A percentile compares a stretch with the other conserved stretches of the same genome.
Evolutionary conservation across 129 eudicot genomes (phyloP).

Genomic region (Ambrosia artemisiifolia): DNA sequence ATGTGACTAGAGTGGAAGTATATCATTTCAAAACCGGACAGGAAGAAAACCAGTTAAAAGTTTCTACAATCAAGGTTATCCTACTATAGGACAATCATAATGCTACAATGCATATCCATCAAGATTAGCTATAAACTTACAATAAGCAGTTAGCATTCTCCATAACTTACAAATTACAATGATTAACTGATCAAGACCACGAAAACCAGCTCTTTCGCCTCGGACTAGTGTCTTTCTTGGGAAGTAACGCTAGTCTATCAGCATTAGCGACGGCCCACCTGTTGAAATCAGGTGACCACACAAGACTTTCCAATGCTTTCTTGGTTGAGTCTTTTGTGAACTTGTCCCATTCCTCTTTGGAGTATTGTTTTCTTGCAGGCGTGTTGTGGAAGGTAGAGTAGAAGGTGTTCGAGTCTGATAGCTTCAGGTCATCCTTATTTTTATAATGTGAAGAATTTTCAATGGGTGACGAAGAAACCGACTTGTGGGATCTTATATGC

Average conservation of each 20-base stretch:
- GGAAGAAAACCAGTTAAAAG: constrained; percentile 5
- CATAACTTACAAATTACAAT: constrained; percentile 13
- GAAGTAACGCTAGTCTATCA: constrained; percentile 70
- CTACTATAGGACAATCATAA: not conserved
- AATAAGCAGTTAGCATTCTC: constrained; percentile 16
- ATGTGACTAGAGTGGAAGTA: not conserved
- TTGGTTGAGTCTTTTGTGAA: constrained; percentile 74
- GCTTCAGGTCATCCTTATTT: constrained; percentile 13
- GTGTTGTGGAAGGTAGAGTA: constrained; percentile 71
- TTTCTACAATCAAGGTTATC: not conserved
- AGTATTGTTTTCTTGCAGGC: constrained; percentile 51
- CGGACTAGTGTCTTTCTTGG: constrained; percentile 34
- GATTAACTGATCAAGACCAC: constrained; percentile 45
- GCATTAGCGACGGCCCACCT: constrained; percentile 88
- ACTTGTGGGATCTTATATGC: constrained; percentile 29
- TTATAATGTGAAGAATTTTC: constrained; percentile 18
- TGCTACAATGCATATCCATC: not conserved
- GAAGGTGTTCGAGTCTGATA: constrained; percentile 54
- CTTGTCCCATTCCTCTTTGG: constrained; percentile 75
- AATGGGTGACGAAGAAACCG: constrained; percentile 38
- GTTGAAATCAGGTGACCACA: constrained; percentile 78
- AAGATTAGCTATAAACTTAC: constrained; percentile 5
- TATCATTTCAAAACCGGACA: not conserved
- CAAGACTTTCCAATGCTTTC: constrained; percentile 75
- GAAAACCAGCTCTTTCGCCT: constrained; percentile 44